Conservation (phyloP, 2,329 filamentous ascomycete species). For the Fonsecaea pedrosoi region DNA sequence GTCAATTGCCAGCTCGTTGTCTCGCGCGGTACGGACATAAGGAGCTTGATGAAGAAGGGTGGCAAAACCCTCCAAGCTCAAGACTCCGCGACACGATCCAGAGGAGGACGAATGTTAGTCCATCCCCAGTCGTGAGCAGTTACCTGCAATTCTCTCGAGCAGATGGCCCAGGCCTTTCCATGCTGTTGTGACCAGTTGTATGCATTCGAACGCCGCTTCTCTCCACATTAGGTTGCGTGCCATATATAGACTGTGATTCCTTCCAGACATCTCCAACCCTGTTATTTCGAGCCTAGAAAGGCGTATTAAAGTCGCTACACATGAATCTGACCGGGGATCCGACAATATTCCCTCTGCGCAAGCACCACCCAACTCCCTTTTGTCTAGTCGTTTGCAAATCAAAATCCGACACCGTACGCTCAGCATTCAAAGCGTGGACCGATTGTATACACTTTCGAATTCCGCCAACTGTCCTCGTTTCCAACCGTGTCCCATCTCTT, state of each 20-base stretch:
- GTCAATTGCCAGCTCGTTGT: too few species aligned
- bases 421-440: conserved; percentile 6
- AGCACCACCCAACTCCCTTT: conserved; percentile 5
- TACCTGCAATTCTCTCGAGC: too few species aligned
- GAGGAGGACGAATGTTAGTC: too few species aligned
- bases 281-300: neutral
- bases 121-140: too few species aligned
- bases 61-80: too few species aligned
- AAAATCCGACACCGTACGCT: conserved; percentile 8
- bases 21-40: too few species aligned
- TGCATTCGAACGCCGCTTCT: neutral
- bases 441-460: conserved; percentile 4
- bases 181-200: too few species aligned
- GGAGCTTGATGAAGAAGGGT: too few species aligned
- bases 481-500: neutral
- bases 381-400: conserved; percentile 11
- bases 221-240: neutral
- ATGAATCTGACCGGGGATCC: neutral
- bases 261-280: neutral
- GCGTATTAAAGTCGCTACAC: conserved; percentile 1
- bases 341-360: neutral
- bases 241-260: neutral
- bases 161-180: too few species aligned
- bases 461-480: neutral
- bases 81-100: too few species aligned